A percentile compares a stretch with the other conserved stretches of the same genome.
Conservation (phyloP, 441 rosid species). For the Croton laevigatus region DNA sequence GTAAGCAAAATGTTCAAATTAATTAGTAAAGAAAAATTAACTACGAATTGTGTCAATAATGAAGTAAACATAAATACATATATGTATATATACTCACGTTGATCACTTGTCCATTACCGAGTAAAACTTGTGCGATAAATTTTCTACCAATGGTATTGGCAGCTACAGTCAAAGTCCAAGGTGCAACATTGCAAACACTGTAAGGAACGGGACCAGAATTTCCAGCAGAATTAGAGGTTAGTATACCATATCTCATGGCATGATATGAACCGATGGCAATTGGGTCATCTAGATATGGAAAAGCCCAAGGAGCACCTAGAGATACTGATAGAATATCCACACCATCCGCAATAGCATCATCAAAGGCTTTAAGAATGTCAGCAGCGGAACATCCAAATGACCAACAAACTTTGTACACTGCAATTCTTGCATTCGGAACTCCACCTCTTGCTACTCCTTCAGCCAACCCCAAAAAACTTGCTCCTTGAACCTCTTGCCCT, state of each 20-base stretch:
- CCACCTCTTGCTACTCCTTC: constrained; percentile 41
- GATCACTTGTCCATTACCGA: constrained; percentile 56
- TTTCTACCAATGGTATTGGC: constrained; percentile 81
- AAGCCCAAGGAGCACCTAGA: constrained; percentile 41
- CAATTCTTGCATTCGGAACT: constrained; percentile 39
- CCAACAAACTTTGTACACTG: constrained; percentile 52
- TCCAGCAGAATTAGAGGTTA: constrained; percentile 75
- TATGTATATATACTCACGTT: constrained; percentile 35
- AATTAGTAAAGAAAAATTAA: neutral
- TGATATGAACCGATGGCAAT: constrained; percentile 80
- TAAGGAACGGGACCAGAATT: constrained; percentile 58
- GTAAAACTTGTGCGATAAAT: constrained; percentile 55
- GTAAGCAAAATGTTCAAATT: neutral
- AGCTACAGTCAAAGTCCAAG: constrained; percentile 85
- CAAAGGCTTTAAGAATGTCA: constrained; percentile 41
- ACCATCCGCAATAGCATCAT: constrained; percentile 57
- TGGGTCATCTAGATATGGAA: constrained; percentile 38
- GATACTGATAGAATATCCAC: constrained; percentile 68
- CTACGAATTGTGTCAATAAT: neutral
- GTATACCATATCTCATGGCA: constrained; percentile 58
- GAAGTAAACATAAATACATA: neutral
- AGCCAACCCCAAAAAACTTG: constrained; percentile 35
- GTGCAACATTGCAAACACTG: constrained; percentile 54
- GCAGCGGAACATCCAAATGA: constrained; percentile 31
- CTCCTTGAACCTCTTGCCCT: constrained; percentile 30